Percentiles rank a stretch among this genome's conserved stretches.
Evolutionary conservation across 2,329 filamentous ascomycete genomes (phyloP).

Genomic region (Cytospora mali): DNA sequence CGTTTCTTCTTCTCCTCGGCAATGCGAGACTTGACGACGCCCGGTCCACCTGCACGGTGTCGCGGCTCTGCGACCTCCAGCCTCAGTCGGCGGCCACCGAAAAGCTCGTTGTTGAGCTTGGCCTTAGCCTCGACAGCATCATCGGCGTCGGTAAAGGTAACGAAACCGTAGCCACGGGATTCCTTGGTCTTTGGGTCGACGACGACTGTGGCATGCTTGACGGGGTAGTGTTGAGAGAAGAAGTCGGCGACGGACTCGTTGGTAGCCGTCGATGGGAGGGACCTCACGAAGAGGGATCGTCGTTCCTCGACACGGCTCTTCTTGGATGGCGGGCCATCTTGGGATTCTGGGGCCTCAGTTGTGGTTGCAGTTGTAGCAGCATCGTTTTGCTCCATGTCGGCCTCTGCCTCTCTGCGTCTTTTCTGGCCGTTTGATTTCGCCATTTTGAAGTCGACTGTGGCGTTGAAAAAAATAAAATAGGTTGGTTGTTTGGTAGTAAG

Average conservation of each 20-base stretch:
- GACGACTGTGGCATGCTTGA: conserved; percentile 96
- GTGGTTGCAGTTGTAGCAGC: conserved; percentile 25
- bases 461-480: not conserved
- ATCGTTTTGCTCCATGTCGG: conserved; percentile 34
- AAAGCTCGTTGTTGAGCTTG: conserved; percentile 75
- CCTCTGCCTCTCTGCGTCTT: conserved; percentile 41
- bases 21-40: conserved; percentile 40
- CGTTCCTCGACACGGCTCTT: conserved; percentile 62
- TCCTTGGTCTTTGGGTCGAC: conserved; percentile 81
- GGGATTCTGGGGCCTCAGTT: no score
- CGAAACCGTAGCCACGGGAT: conserved; percentile 93
- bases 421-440: conserved; percentile 38
- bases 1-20: conserved; percentile 53
- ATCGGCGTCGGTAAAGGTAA: conserved; percentile 92
- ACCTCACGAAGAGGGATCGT: conserved; percentile 86
- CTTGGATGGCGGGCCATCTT: conserved; percentile 47
- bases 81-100: conserved; percentile 80
- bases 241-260: conserved; percentile 81
- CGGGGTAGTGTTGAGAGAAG: conserved; percentile 91
- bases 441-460: conserved; percentile 26
- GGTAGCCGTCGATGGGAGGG: conserved; percentile 76
- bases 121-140: conserved; percentile 81
- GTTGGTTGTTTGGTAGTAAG: not conserved
- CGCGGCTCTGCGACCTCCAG: conserved; percentile 88
- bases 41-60: conserved; percentile 60